Percentiles rank a stretch among this genome's conserved stretches.
Conservation (phyloP, 192 early-diverging fungal genomes). For the Coemansia sp. region DNA sequence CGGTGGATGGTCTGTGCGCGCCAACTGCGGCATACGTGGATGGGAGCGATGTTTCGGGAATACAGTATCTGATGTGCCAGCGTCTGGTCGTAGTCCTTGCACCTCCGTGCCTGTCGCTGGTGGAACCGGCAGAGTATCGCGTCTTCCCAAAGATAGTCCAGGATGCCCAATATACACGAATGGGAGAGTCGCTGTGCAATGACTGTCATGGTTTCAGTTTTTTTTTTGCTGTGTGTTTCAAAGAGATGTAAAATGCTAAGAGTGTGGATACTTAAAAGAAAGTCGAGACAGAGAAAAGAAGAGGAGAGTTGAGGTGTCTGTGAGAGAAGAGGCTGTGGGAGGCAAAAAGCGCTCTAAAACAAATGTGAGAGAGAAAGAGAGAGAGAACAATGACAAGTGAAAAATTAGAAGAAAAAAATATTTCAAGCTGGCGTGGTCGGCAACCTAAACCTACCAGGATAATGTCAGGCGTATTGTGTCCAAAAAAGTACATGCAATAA, state of each 20-base stretch:
- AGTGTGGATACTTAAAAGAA: neutral
- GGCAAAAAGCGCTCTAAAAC: too few relatives aligned
- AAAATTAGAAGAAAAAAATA: too few relatives aligned
- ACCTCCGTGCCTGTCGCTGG: conserved; percentile 14
- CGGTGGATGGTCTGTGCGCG: conserved; percentile 5
- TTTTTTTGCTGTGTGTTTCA: too few relatives aligned
- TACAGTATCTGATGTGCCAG: conserved; percentile 17
- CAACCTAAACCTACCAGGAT: too few relatives aligned
- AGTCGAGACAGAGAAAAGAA: conserved; percentile 2
- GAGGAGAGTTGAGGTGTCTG: too few relatives aligned
- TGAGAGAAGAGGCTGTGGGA: too few relatives aligned
- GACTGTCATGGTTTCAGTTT: neutral
- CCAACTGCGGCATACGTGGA: conserved; percentile 38
- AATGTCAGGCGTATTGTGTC: too few relatives aligned
- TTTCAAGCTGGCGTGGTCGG: too few relatives aligned
- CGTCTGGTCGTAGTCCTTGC: conserved; percentile 37
- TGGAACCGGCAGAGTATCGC: conserved; percentile 10
- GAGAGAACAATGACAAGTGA: too few relatives aligned
- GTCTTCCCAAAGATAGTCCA: conserved; percentile 34
- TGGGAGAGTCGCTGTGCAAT: conserved; percentile 12
- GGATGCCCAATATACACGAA: conserved; percentile 25
- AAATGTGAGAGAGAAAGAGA: too few relatives aligned
- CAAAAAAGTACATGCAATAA: too few relatives aligned
- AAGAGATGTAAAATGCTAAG: neutral
- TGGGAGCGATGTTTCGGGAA: conserved; percentile 13